A percentile compares a stretch with the other conserved stretches of the same genome.
These are phyloP conservation scores for Exophiala dermatitidis DNA, from an alignment of 2,329 filamentous ascomycete genomes.

Conservation along the genomic window DNA sequence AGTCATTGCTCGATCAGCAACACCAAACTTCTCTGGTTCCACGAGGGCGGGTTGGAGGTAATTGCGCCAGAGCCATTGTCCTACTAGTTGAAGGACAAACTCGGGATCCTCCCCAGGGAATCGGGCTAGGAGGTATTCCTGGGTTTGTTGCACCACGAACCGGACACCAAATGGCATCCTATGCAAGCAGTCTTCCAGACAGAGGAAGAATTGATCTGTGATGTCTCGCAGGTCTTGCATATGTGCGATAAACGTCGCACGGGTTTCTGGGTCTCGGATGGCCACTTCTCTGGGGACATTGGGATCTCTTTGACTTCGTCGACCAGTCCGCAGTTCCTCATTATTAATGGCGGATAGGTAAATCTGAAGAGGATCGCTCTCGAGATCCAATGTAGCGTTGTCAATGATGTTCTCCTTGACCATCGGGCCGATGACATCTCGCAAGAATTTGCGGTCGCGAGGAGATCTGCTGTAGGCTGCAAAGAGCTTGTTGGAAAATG, in stretches of 20 bases:
- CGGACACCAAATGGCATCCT: constrained; percentile 90
- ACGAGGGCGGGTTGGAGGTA: constrained; percentile 85
- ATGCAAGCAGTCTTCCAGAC: constrained; percentile 73
- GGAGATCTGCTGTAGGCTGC: constrained; percentile 84
- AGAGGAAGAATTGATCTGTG: constrained; percentile 78
- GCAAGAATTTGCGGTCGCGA: constrained; percentile 82
- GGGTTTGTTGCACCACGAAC: constrained; percentile 79
- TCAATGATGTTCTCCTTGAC: constrained; percentile 91
- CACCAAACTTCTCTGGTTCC: constrained; percentile 87
- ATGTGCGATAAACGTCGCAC: constrained; percentile 87
- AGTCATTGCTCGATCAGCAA: constrained; percentile 80
- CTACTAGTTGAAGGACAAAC: constrained; percentile 72
- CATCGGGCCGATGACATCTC: constrained; percentile 74
- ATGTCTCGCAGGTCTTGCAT: constrained; percentile 90
- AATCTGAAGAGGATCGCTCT: constrained; percentile 96
- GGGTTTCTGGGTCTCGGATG: constrained; percentile 91
- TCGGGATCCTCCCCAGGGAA: constrained; percentile 75
- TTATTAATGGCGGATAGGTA: constrained; percentile 95
- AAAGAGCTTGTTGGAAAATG: constrained; percentile 86
- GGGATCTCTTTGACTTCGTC: constrained; percentile 68
- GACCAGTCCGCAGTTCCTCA: constrained; percentile 86
- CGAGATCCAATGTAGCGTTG: constrained; percentile 80
- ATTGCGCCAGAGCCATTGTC: constrained; percentile 87
- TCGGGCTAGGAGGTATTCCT: constrained; percentile 65
- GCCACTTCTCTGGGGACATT: constrained; percentile 87